Conservation (phyloP, 441 rosid genomes). For the Gossypium aridum region DNA sequence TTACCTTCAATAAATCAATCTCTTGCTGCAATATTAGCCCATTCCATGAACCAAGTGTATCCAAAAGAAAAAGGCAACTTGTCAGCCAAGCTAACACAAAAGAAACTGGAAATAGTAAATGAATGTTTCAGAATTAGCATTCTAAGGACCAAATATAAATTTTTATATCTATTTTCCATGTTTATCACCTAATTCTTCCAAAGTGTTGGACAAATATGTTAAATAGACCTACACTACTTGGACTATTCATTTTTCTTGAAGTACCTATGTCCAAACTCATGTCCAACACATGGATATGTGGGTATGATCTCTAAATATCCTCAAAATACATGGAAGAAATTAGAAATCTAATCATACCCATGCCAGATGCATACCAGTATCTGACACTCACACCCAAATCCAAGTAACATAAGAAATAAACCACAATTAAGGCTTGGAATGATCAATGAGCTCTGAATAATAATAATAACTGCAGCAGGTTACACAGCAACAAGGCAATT, state of each 20-base stretch:
- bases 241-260: no score
- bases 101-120: conserved; percentile 7
- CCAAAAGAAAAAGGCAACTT: conserved; percentile 27
- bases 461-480: not conserved
- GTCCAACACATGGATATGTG: no score
- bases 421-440: not conserved
- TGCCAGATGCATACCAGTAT: no score
- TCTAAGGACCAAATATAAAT: not conserved
- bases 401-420: no score
- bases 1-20: conserved; percentile 95
- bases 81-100: conserved; percentile 27
- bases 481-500: not conserved
- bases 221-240: not conserved
- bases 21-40: conserved; percentile 66
- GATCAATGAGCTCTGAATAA: not conserved
- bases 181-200: not conserved
- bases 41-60: conserved; percentile 27
- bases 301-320: no score
- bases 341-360: no score
- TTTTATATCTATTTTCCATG: not conserved
- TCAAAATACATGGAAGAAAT: no score
- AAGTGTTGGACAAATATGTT: not conserved
- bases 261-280: no score
- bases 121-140: not conserved
- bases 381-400: no score